Conservation (phyloP, 345 rosid species). For the Cardiospermum halicacabum region DNA sequence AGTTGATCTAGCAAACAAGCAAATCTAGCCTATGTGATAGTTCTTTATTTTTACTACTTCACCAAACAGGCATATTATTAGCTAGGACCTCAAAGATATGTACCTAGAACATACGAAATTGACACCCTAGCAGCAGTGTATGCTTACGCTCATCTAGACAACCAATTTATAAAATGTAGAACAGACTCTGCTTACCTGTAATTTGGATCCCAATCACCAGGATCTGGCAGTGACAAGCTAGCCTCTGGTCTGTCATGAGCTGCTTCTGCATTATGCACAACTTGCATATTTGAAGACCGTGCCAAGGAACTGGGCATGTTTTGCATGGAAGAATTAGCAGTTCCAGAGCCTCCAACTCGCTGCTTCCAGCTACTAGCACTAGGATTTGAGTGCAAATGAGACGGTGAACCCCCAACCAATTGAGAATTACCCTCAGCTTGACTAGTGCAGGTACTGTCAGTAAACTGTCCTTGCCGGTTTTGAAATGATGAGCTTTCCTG, state of each 20-base stretch:
- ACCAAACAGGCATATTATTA: slow-evolving; percentile 1
- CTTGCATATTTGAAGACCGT: slow-evolving; percentile 34
- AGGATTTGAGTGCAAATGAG: slow-evolving; percentile 50
- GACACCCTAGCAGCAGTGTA: neutral
- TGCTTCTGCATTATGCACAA: slow-evolving; percentile 37
- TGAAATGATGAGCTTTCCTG: slow-evolving; percentile 56
- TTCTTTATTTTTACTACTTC: neutral
- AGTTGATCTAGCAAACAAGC: neutral
- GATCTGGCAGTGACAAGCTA: slow-evolving; percentile 66
- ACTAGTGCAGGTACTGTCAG: slow-evolving; percentile 39
- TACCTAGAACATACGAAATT: neutral
- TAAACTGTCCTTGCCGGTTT: slow-evolving; percentile 63
- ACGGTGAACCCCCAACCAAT: slow-evolving; percentile 38
- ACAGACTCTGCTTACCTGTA: slow-evolving; percentile 58
- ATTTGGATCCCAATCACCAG: slow-evolving; percentile 99
- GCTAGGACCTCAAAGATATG: neutral
- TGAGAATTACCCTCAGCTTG: slow-evolving; percentile 60
- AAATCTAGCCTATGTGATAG: neutral
- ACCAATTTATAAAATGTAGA: slow-evolving; percentile 4
- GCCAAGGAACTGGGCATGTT: slow-evolving; percentile 43
- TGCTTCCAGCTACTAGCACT: slow-evolving; percentile 47
- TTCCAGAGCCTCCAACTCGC: slow-evolving; percentile 51
- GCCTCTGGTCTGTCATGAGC: slow-evolving; percentile 49
- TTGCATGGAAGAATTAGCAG: slow-evolving; percentile 40
- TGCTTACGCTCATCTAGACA: neutral